Base-by-base conservation (phyloP, 2,329 filamentous ascomycete species). In the Talaromyces sp. region DNA sequence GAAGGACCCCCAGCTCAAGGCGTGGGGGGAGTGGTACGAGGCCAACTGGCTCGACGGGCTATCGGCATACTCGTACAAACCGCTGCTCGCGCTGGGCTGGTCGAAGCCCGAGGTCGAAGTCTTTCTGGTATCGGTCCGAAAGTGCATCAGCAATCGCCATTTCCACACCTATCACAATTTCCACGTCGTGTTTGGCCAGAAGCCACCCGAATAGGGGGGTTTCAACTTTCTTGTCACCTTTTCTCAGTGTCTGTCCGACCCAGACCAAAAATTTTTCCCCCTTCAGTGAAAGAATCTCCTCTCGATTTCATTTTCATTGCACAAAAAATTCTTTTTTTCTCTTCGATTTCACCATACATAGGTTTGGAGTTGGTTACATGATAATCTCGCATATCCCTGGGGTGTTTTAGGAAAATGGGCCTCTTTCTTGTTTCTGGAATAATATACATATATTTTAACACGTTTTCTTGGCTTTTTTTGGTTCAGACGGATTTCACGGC, bases 1-100 rank as follows among this genome's bases (percentile, higher is more conserved):
- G 0, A 74, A 72, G 55, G 81, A 84, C 60, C 73, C 75, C 10
- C 73, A 76, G 15, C 67, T 80, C 39, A 82, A 79, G 61, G 69
- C 77, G 53, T 72, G 84, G 17, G 83, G 83, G n/a, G 71, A 73
- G 8, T 83, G 79, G 73, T 81, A 74, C 65, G 74, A 80, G 62
- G 72, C 70, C 36, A 82, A 82, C 62, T 75, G 80, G 71, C 71
- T 80, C 36, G 72, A 75, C 51, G 77, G 74, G 3, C 58, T 80
- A 19, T 72, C 75, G 2, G 78, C 76, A 19, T 78, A 77, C 69
- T 76, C 75, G 13, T 78, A 80, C 63, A 78, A 78, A 55, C 72
- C 77, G 0, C 74, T 80, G 59, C 68, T 73, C 28, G 69, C 71
- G 6, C 66, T 81, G 39, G 76, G 75, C 2, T 80, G 76, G 78